These are phyloP conservation scores for Fusarium anguioides DNA, from an alignment of 2,329 filamentous ascomycete species.

Conservation along the genomic window DNA sequence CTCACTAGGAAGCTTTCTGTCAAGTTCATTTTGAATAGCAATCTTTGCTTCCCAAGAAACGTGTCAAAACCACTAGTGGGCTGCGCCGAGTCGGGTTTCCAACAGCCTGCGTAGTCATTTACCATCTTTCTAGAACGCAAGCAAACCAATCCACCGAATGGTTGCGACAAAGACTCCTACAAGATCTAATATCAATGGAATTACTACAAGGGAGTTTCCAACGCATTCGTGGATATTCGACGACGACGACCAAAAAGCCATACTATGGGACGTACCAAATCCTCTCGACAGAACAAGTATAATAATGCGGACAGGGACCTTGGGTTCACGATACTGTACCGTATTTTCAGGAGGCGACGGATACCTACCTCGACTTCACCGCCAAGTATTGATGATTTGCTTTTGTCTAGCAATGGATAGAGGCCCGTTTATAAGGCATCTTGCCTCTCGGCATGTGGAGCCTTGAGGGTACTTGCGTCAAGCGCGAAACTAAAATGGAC, in stretches of 20 bases:
- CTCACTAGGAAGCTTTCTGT: not conserved
- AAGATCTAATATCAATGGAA: not conserved
- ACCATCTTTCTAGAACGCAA: not conserved
- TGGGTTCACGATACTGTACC: not conserved
- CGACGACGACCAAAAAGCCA: not conserved
- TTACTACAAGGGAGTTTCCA: not conserved
- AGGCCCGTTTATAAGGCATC: slow-evolving; percentile 6
- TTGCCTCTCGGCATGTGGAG: slow-evolving; percentile 18
- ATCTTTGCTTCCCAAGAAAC: not conserved
- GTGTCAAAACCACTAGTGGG: not conserved
- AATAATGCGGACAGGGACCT: not conserved
- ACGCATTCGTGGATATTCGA: not conserved
- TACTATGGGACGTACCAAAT: not conserved
- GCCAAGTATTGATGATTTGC: slow-evolving; percentile 10
- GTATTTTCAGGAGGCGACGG: slow-evolving; percentile 12
- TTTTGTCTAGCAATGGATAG: not conserved
- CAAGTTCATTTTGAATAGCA: not conserved
- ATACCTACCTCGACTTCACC: slow-evolving; percentile 23
- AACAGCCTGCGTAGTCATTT: not conserved
- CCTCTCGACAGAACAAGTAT: not conserved
- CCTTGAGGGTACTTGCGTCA: slow-evolving; percentile 13
- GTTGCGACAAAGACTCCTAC: not conserved
- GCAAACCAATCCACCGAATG: not conserved
- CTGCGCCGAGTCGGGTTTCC: not conserved
- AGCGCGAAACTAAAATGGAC: slow-evolving; percentile 18